A percentile compares a stretch with the other conserved stretches of the same genome.
These are phyloP conservation scores for Geranium rotundifolium DNA, from an alignment of 345 rosid genomes.

Conservation along the genomic window DNA sequence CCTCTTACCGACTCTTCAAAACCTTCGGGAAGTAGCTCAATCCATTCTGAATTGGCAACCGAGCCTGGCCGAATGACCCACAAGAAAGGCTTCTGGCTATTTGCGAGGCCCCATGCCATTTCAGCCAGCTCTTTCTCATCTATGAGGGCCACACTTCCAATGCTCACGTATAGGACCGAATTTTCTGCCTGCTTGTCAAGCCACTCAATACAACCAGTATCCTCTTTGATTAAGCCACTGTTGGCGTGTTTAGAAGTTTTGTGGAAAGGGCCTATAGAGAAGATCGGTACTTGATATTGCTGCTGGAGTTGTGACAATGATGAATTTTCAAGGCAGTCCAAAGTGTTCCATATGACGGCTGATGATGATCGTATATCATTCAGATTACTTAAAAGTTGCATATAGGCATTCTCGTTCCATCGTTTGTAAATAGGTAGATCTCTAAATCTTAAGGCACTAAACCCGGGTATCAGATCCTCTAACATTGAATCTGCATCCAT, in stretches of 20 bases:
- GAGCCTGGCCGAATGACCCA: constrained; percentile 25
- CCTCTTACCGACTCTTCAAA: constrained; percentile 9
- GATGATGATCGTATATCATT: constrained; percentile 16
- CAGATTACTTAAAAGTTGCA: constrained; percentile 10
- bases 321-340: constrained; percentile 21
- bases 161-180: constrained; percentile 26
- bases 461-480: constrained; percentile 14
- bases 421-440: constrained; percentile 25
- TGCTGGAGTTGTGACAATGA: constrained; percentile 9
- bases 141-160: constrained; percentile 15
- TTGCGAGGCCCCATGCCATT: constrained; percentile 26
- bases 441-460: constrained; percentile 21
- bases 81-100: constrained; percentile 18
- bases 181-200: constrained; percentile 21
- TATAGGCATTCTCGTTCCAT: constrained; percentile 10
- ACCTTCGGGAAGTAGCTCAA: constrained; percentile 10
- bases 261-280: constrained; percentile 24
- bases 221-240: constrained; percentile 16
- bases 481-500: constrained; percentile 11
- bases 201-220: constrained; percentile 24
- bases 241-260: constrained; percentile 17
- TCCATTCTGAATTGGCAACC: constrained; percentile 11
- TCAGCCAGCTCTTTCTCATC: constrained; percentile 15
- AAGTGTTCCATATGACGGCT: constrained; percentile 19
- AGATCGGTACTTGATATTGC: constrained; percentile 15